These are phyloP conservation scores for Neurospora crassa DNA, from an alignment of 2,329 filamentous ascomycete genomes.

Conservation along the genomic window DNA sequence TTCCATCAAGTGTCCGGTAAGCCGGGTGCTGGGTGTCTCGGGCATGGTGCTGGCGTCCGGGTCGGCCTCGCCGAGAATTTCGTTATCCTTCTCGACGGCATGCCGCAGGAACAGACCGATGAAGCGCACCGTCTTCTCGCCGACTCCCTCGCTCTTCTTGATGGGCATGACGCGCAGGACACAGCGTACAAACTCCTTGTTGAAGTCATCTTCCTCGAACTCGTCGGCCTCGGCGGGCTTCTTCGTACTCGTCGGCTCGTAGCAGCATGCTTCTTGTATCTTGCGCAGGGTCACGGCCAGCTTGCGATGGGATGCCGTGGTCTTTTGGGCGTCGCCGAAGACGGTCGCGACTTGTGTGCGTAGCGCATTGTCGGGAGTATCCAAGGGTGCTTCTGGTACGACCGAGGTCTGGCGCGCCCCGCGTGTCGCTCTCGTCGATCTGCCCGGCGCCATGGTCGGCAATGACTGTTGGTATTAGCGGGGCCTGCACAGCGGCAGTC, in stretches of 20 bases:
- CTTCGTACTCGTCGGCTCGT: conserved; percentile 46
- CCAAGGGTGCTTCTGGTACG: conserved; percentile 42
- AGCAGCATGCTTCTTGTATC: conserved; percentile 77
- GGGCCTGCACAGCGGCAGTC: neutral
- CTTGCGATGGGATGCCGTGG: conserved; percentile 83
- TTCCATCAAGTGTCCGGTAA: conserved; percentile 66
- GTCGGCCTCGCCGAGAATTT: conserved; percentile 54
- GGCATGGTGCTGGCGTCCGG: conserved; percentile 61
- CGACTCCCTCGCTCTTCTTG: conserved; percentile 84
- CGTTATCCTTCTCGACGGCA: conserved; percentile 59
- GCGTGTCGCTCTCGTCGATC: conserved; percentile 36
- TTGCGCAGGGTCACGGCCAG: conserved; percentile 80
- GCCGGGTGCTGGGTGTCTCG: conserved; percentile 75
- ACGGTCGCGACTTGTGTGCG: conserved; percentile 64
- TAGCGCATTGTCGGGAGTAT: conserved; percentile 60
- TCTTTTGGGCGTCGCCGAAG: conserved; percentile 77
- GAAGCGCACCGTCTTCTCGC: conserved; percentile 79
- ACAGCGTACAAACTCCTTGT: conserved; percentile 74
- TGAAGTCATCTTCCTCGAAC: conserved; percentile 80
- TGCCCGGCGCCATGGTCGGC: conserved; percentile 39
- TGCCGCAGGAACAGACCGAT: conserved; percentile 77
- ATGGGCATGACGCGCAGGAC: conserved; percentile 73
- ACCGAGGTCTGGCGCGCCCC: conserved; percentile 30
- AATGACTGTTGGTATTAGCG: neutral
- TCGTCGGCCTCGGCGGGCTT: conserved; percentile 46